Evolutionary conservation across 495 filamentous ascomycete genomes (phyloP), one percentile per base, ranked within the genome.

Genomic region (Acidomyces sp.): DNA sequence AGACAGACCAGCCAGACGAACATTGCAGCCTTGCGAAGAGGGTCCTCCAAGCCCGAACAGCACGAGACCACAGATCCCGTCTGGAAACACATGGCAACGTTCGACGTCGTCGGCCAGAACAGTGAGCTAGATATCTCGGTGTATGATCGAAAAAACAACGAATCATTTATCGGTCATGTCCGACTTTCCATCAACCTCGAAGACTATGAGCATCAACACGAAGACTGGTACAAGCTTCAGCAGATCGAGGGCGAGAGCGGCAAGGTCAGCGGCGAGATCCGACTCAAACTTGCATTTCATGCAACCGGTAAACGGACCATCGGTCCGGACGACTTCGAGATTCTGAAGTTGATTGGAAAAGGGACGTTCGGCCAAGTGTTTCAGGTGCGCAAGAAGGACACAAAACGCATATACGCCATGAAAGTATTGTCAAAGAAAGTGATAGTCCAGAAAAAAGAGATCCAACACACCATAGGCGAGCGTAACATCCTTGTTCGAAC

Each of bases 361-460:
- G 90, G 71, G 37, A 99, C 92, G 0, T 99, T 99, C 59, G 90
- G 90, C n/a, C 92, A 99, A 60, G 90, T 99, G 2, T 99, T 95
- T 52, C 90, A 96, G 53, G 90, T 96, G n/a, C 82, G 85, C 49
- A 96, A 97, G 70, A 90, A 83, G 67, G 90, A 97, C 56, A 95
- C 90, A 1, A 73, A 77, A 49, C 77, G 92, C 15, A 93, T 97
- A 41, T 97, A 96, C 51, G 90, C 90, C 28, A 97, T 97, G 90
- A 97, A 97, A 58, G 87, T 96, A 2, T 66, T 97, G 16, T 94
- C 88, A 9, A 97, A 97, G 70, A 97, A 96, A 67, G 90, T 97
- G 36, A 96, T 97, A 41, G 90, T 97, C 12, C 90, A 97, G 62
- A 97, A 97, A 72, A 97, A 97, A 62, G 90, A 97, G 62, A 84